Percentiles rank a stretch among this genome's conserved stretches.
phyloP scores from a whole-genome alignment of 176 grass and related monocot genomes.

The Pharus latifolius region DNA sequence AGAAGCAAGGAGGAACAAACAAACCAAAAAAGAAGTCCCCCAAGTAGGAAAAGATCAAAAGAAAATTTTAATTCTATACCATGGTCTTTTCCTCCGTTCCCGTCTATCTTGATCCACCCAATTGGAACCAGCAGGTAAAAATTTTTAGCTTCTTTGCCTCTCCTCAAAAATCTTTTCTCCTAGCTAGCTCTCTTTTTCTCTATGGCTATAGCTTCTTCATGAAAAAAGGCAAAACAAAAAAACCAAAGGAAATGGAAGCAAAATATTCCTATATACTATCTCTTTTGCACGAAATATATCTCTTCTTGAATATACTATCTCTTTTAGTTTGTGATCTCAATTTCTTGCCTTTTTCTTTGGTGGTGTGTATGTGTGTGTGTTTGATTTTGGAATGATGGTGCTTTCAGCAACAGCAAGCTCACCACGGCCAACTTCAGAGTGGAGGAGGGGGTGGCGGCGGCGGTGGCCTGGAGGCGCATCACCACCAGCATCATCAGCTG shows the following conservation, averaged over 20 bases:
- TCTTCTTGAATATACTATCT: conserved; percentile 35
- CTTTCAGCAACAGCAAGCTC: conserved; percentile 48
- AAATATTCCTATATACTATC: conserved; percentile 50
- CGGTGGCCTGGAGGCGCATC: background rate
- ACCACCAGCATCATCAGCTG: conserved; percentile 26
- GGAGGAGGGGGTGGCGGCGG: background rate
- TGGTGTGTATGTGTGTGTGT: background rate
- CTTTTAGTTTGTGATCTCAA: conserved; percentile 13
- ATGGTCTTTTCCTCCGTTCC: conserved; percentile 97
- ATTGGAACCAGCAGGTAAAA: conserved; percentile 82
- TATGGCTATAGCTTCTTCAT: conserved; percentile 38
- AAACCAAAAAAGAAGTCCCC: conserved; percentile 23
- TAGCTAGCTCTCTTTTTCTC: background rate
- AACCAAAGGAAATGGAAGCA: conserved; percentile 29
- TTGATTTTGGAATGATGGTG: conserved; percentile 39
- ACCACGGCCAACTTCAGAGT: conserved; percentile 20
- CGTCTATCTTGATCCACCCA: conserved; percentile 81
- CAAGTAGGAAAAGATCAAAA: conserved; percentile 53
- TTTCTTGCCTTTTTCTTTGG: conserved; percentile 22
- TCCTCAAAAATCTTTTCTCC: background rate
- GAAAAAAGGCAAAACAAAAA: conserved; percentile 50
- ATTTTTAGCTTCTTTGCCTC: background rate
- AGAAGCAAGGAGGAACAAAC: conserved; percentile 35
- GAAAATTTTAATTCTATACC: conserved; percentile 54
- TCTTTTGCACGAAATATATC: conserved; percentile 31